Base-by-base conservation (phyloP, 2,329 filamentous ascomycete genomes). In the Colletotrichum lupini region DNA sequence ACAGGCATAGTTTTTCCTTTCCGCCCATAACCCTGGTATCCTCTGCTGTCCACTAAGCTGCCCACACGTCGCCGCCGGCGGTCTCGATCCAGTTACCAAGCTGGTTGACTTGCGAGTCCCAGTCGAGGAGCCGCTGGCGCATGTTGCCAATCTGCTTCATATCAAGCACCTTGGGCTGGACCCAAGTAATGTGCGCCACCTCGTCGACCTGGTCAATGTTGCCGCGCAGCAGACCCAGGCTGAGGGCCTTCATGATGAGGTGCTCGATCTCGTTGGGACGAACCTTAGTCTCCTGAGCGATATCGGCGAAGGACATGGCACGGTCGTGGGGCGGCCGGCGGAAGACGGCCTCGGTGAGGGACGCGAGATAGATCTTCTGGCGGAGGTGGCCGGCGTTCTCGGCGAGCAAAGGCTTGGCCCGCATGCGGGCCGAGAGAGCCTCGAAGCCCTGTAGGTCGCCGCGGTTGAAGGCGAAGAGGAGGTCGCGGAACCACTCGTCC, bases 201-300 rank as follows among this genome's bases (percentile, higher is more conserved):
- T 95, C 93, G 60, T 95, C 95, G 37, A 99, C 97, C 85, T 99
- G 96, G 82, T 99, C 97, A 79, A 99, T 98, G 69, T 94, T 97
- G 58, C 97, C 97, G 77, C 93, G 91, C 77, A 99, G 86, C 77
- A 99, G 87, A 1, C 97, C 97, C 77, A 99, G 85, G 80, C 95
- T 98, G 79, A 99, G 85, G n/a, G 97, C 97, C 88, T 98, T 98
- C 97, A 99, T 99, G 79, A 99, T 94, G 76, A 99, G 86, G 82
- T 98, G 96, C 88, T 99, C 97, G 77, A 99, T 98, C 86, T 98
- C 95, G 79, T 97, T 92, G 3, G 92, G 91, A 77, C 92, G 90
- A 64, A 99, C 95, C 84, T 98, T 97, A 4, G 97, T 99, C 87
- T 98, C 96, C 77, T 93, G 89, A 5, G 94, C 91, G 80, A 99